These are phyloP conservation scores for Pseudogymnoascus sp. DNA, from an alignment of 2,329 filamentous ascomycete species.

Conservation along the genomic window DNA sequence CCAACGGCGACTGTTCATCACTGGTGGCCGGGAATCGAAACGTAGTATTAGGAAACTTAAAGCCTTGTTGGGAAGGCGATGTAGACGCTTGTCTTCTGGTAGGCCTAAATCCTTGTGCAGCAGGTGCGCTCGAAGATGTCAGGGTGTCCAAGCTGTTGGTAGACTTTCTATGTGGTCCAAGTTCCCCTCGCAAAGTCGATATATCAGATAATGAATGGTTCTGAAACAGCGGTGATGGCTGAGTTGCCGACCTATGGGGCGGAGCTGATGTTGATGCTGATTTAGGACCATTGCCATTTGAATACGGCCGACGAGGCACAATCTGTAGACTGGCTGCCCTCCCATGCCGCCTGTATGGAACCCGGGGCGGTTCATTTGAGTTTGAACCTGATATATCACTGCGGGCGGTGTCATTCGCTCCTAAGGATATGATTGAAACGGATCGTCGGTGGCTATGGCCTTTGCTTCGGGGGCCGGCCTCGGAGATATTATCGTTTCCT, in stretches of 20 bases:
- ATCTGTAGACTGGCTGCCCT: slow-evolving; percentile 79
- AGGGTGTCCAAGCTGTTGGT: not conserved
- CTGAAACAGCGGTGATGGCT: slow-evolving; percentile 28
- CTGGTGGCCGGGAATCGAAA: slow-evolving; percentile 21
- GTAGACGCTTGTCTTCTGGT: slow-evolving; percentile 26
- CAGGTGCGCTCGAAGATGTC: slow-evolving; percentile 22
- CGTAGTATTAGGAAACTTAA: slow-evolving; percentile 43
- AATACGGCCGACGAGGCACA: slow-evolving; percentile 39
- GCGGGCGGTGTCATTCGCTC: slow-evolving; percentile 36
- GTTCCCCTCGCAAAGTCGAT: not conserved
- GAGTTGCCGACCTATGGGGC: slow-evolving; percentile 27
- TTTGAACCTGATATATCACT: slow-evolving; percentile 27
- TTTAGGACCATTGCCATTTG: slow-evolving; percentile 30
- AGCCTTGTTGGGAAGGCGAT: slow-evolving; percentile 34
- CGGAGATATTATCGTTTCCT: slow-evolving; percentile 19
- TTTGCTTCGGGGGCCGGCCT: slow-evolving; percentile 16
- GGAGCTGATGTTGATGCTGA: slow-evolving; percentile 28
- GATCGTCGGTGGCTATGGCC: slow-evolving; percentile 64
- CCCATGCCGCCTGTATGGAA: slow-evolving; percentile 56
- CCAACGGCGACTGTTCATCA: slow-evolving; percentile 22
- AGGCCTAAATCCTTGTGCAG: slow-evolving; percentile 28
- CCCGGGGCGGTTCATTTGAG: slow-evolving; percentile 34
- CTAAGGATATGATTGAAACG: slow-evolving; percentile 74
- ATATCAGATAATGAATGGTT: slow-evolving; percentile 8
- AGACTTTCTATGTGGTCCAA: not conserved